Conservation (phyloP, 2,329 filamentous ascomycete species). For the Exophiala sp. region DNA sequence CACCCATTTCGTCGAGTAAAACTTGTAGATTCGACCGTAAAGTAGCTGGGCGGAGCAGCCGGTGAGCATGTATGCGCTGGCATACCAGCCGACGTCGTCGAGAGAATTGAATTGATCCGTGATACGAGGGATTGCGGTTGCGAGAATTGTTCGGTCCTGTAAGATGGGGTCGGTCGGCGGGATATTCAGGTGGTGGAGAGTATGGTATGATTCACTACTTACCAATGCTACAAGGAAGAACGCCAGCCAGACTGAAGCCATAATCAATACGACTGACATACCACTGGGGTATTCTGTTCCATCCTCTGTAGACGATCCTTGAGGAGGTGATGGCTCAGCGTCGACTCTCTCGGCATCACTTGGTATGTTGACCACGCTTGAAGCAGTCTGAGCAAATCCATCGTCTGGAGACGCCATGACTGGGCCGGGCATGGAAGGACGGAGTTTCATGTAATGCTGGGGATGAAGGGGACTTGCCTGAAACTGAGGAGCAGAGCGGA, state of each 20-base stretch:
- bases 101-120: constrained; percentile 47
- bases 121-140: constrained; percentile 47
- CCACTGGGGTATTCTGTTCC: not conserved
- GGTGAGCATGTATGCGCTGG: constrained; percentile 45
- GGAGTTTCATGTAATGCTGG: too few species aligned
- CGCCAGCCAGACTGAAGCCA: not conserved
- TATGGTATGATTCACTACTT: not conserved
- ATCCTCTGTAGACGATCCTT: not conserved
- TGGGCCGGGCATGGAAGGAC: too few species aligned
- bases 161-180: not conserved
- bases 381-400: too few species aligned
- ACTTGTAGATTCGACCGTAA: constrained; percentile 44
- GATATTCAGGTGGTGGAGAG: not conserved
- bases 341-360: not conserved
- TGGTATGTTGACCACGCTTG: too few species aligned
- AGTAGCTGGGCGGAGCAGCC: constrained; percentile 40
- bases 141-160: constrained; percentile 34
- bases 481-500: too few species aligned
- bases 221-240: constrained; percentile 29
- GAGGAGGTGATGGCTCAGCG: not conserved
- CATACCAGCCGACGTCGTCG: constrained; percentile 49
- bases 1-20: constrained; percentile 43
- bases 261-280: not conserved
- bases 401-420: too few species aligned
- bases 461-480: too few species aligned